Base-by-base conservation (phyloP, 352 stramenopile species). In the Thalassiosira hispida region DNA sequence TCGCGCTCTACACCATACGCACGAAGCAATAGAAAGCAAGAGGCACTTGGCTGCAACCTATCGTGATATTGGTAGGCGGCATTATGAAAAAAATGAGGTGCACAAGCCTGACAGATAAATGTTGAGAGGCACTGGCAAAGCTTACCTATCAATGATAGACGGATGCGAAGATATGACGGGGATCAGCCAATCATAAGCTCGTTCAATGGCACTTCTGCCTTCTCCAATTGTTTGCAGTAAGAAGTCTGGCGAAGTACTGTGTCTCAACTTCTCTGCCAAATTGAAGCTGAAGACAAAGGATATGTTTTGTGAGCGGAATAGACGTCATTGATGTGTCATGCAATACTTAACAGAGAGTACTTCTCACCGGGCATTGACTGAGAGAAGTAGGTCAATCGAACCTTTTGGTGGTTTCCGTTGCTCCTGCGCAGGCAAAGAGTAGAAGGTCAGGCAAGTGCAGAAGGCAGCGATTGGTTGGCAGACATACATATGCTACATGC, bases 181-280 rank as follows among this genome's bases (percentile, higher is more conserved):
- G 55, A 93, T 92, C 4, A 93, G 62, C 88, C 88, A 93, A 66
- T 93, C 86, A 52, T 91, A 90, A 31, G 86, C 79, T 47, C 88
- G 38, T 69, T 93, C 88, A 62, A 93, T 91, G 22, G 86, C 78
- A 57, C 65, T 81, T 61, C 88, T 75, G n/a, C 81, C 77, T 46
- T 83, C 66, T 2, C 86, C 88, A 64, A 93, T 86, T 25, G 88
- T 90, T 35, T 73, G 73, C 1, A 91, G 60, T 35, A 93, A n/a
- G 77, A 89, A 93, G 60, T 93, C 88, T 25, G 88, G 88, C 29
- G 64, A 49, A 12, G 53, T 75, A 23, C 42, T 81, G 7, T 57
- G 55, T 69, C 87, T 81, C 56, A 93, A 93, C 38, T 71, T 62
- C 27, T 86, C 51, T 29, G 81, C 66, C 38, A 93, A 75, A 72